Conservation (phyloP, 148 eudicot species). For the Nepenthes gracilis region DNA sequence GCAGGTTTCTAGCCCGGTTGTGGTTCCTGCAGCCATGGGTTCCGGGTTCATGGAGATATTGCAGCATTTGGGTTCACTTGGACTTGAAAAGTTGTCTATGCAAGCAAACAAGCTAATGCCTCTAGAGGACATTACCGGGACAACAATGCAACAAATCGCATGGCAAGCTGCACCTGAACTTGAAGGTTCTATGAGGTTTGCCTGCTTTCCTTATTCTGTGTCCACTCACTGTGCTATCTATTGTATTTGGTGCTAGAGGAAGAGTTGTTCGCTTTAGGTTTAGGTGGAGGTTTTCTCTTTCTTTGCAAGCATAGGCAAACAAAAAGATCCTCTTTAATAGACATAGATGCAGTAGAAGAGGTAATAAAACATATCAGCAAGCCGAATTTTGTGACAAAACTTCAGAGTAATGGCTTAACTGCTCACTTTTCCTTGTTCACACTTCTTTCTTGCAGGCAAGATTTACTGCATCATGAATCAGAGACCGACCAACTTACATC, state of each 20-base stretch:
- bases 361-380: too few species aligned
- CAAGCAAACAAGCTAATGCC: slow-evolving; percentile 58
- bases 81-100: slow-evolving; percentile 43
- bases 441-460: slow-evolving; percentile 38
- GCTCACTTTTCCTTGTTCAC: background rate
- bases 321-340: too few species aligned
- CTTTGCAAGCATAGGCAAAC: too few species aligned
- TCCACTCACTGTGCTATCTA: background rate
- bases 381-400: too few species aligned
- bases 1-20: slow-evolving; percentile 61
- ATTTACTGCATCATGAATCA: slow-evolving; percentile 20
- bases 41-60: slow-evolving; percentile 37
- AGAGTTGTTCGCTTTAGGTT: slow-evolving; percentile 4
- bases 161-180: slow-evolving; percentile 28
- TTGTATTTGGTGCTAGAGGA: too few species aligned
- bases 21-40: slow-evolving; percentile 60
- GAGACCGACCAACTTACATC: slow-evolving; percentile 18
- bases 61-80: slow-evolving; percentile 42
- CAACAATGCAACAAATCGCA: slow-evolving; percentile 36
- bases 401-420: background rate
- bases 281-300: background rate
- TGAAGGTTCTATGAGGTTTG: slow-evolving; percentile 30
- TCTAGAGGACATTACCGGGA: slow-evolving; percentile 51
- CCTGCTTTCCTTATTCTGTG: background rate
- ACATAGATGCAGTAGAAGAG: too few species aligned